These are phyloP conservation scores for Peronosclerospora sorghi DNA, from an alignment of 352 stramenopile genomes.

Conservation along the genomic window DNA sequence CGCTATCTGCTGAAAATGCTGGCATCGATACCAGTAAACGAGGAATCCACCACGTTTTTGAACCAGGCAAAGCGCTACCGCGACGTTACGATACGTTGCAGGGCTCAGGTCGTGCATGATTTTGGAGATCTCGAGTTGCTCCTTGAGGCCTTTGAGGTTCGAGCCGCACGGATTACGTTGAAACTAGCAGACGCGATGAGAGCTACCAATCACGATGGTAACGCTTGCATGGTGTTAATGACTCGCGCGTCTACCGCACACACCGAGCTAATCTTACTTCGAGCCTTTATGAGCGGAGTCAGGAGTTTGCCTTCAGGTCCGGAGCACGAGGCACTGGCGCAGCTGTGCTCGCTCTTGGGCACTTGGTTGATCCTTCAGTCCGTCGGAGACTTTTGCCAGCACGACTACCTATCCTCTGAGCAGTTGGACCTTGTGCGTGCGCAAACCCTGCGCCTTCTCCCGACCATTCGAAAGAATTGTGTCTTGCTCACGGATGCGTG, in stretches of 20 bases:
- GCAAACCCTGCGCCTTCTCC: conserved; percentile 27
- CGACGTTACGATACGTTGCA: conserved; percentile 24
- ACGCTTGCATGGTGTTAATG: conserved; percentile 46
- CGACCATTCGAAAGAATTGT: conserved; percentile 32
- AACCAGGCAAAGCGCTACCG: conserved; percentile 20
- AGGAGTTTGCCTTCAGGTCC: conserved; percentile 11
- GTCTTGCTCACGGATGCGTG: conserved; percentile 35
- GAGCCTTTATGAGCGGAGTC: conserved; percentile 22
- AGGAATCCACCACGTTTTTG: conserved; percentile 19
- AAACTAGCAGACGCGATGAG: conserved; percentile 23
- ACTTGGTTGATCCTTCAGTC: conserved; percentile 36
- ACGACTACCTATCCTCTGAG: conserved; percentile 45
- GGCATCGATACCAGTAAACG: conserved; percentile 5
- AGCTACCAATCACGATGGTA: conserved; percentile 32
- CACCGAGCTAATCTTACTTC: conserved; percentile 35
- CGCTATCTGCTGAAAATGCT: conserved; percentile 47
- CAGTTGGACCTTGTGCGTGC: conserved; percentile 27
- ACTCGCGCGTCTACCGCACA: conserved; percentile 35
- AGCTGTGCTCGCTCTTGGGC: conserved; percentile 32
- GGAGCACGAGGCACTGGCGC: conserved; percentile 19
- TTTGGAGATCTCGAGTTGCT: conserved; percentile 30
- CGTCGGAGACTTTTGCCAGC: conserved; percentile 41
- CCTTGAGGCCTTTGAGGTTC: conserved; percentile 29
- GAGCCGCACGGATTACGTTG: conserved; percentile 20
- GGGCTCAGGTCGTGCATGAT: conserved; percentile 16